Percentiles rank a stretch among this genome's conserved stretches.
phyloP scores from a whole-genome alignment of 2,329 filamentous ascomycete genomes.

The Phialemoniopsis sp. region DNA sequence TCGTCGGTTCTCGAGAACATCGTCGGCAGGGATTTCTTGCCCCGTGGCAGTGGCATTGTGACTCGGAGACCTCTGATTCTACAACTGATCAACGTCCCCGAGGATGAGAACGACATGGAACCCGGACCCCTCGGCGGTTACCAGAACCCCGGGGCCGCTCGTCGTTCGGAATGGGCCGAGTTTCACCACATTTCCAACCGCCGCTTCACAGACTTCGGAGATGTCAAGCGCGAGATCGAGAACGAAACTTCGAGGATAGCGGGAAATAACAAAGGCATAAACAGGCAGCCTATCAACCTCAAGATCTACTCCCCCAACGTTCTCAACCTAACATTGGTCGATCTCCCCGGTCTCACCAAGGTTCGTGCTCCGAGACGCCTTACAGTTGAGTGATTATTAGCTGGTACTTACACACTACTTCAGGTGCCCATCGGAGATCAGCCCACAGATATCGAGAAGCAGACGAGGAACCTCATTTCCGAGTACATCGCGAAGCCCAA shows the following conservation, averaged over 20 bases:
- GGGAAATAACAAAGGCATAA: conserved; percentile 93
- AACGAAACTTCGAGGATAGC: conserved; percentile 96
- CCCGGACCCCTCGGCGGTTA: conserved; percentile 63
- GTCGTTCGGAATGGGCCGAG: conserved; percentile 78
- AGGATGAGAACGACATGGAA: conserved; percentile 64
- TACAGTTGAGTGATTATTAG: conserved; percentile 7
- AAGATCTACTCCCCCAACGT: conserved; percentile 98
- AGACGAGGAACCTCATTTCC: conserved; percentile 96
- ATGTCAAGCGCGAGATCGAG: conserved; percentile 96
- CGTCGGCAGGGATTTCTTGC: conserved; percentile 94
- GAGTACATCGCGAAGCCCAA: conserved; percentile 99
- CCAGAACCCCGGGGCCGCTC: conserved; percentile 67
- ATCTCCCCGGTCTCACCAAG: conserved; percentile 93
- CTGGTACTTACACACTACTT: conserved; percentile 11
- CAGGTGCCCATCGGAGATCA: conserved; percentile 35
- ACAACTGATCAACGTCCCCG: conserved; percentile 94
- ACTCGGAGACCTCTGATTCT: conserved; percentile 91
- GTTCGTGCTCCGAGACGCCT: conserved; percentile 34
- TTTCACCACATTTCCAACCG: conserved; percentile 96
- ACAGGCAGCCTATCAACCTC: conserved; percentile 92
- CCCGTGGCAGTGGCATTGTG: conserved; percentile 93
- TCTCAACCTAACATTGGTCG: conserved; percentile 91
- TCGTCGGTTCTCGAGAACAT: conserved; percentile 99
- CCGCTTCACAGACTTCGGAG: conserved; percentile 97
- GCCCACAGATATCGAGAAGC: conserved; percentile 40